phyloP scores from a whole-genome alignment of 2,329 filamentous ascomycete genomes.

The Colletotrichum caudatum region DNA sequence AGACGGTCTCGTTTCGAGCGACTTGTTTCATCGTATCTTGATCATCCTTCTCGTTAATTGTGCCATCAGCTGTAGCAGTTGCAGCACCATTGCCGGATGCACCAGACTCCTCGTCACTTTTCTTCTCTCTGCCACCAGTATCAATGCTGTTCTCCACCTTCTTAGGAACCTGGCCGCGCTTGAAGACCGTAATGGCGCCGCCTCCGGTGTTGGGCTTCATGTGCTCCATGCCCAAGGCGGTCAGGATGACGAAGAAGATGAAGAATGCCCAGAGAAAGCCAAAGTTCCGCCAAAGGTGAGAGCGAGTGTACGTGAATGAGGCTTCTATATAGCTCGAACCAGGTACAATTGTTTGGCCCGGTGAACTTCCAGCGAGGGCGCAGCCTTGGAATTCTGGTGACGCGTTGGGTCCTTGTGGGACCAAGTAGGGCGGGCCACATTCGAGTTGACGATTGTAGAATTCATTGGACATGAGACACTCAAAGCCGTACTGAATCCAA shows the following conservation, averaged over 20 bases:
- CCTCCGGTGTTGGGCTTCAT: conserved; percentile 71
- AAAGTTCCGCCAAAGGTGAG: conserved; percentile 72
- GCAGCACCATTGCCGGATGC: conserved; percentile 65
- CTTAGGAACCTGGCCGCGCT: conserved; percentile 72
- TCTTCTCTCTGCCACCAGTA: conserved; percentile 57
- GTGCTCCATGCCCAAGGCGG: conserved; percentile 49
- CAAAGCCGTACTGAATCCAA: conserved; percentile 70
- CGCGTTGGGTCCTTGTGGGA: conserved; percentile 62
- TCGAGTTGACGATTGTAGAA: conserved; percentile 65
- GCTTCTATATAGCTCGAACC: conserved; percentile 68
- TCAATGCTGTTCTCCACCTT: conserved; percentile 68
- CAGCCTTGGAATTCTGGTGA: conserved; percentile 68
- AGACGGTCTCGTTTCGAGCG: conserved; percentile 70
- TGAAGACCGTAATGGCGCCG: conserved; percentile 71
- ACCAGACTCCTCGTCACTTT: conserved; percentile 64
- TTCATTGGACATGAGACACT: conserved; percentile 76
- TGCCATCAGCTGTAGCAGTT: conserved; percentile 62
- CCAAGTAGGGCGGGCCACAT: conserved; percentile 66
- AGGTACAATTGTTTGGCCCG: conserved; percentile 63
- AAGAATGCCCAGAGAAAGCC: conserved; percentile 65
- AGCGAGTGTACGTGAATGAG: conserved; percentile 64
- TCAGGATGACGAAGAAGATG: conserved; percentile 60
- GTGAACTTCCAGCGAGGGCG: conserved; percentile 66
- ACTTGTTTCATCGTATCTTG: conserved; percentile 59
- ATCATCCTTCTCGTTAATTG: conserved; percentile 43